Conservation (phyloP, 148 eudicot genomes). For the Vaccinium darrowii region DNA sequence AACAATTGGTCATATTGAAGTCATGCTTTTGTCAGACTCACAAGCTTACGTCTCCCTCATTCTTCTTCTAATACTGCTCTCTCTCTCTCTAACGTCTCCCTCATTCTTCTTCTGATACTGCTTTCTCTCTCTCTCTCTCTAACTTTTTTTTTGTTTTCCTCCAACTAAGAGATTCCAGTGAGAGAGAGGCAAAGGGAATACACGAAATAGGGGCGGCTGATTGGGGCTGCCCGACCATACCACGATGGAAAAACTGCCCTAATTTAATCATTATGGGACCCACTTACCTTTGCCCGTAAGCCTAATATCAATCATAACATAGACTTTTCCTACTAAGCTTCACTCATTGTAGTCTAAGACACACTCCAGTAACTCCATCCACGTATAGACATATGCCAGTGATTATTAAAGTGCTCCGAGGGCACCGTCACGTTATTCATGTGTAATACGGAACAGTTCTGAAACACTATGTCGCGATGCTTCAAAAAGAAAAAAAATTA, state of each 20-base stretch:
- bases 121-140: background rate
- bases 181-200: background rate
- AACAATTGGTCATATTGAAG: no score
- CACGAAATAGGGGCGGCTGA: background rate
- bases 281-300: slow-evolving; percentile 52
- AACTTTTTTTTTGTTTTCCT: background rate
- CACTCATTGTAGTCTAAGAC: background rate
- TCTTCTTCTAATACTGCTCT: background rate
- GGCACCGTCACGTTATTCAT: no score
- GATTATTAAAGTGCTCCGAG: background rate
- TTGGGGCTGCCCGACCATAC: slow-evolving; percentile 30
- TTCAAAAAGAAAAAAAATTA: no score
- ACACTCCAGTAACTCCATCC: background rate
- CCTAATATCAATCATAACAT: slow-evolving; percentile 41
- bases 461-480: no score
- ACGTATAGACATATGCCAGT: background rate
- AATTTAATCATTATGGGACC: slow-evolving; percentile 54
- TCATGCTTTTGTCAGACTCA: no score
- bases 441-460: no score
- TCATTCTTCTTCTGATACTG: background rate
- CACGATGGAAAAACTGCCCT: slow-evolving; percentile 36
- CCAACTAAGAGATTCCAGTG: background rate
- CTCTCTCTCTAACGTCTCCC: background rate
- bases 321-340: background rate
- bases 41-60: no score